These are phyloP conservation scores for Trichoderma endophyticum DNA, from an alignment of 2,329 filamentous ascomycete genomes.

Conservation along the genomic window DNA sequence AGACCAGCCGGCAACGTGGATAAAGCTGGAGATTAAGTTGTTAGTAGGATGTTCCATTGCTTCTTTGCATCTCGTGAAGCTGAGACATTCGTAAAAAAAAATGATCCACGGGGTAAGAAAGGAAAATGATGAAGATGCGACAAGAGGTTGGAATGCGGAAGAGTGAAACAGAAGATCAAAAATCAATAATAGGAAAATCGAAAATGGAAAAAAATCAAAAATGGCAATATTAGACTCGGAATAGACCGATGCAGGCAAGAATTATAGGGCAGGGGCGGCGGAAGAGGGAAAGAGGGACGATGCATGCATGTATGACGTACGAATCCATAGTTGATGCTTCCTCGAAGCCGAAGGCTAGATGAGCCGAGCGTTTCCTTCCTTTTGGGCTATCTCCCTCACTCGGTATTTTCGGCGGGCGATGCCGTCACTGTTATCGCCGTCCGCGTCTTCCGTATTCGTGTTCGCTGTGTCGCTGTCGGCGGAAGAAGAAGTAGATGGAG, in stretches of 20 bases:
- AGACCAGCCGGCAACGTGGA: conserved; percentile 52
- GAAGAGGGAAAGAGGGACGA: conserved; percentile 6
- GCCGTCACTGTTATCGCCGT: not conserved
- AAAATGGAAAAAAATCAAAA: not conserved
- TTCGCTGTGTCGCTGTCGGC: conserved; percentile 1
- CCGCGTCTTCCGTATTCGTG: not conserved
- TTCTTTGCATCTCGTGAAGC: not conserved
- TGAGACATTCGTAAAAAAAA: not conserved
- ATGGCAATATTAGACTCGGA: not conserved
- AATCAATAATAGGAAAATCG: not conserved
- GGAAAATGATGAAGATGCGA: not conserved
- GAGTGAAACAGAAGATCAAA: not conserved
- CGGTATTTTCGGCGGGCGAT: not conserved
- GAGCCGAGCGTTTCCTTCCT: conserved; percentile 8
- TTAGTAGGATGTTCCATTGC: conserved; percentile 16
- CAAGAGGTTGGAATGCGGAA: not conserved
- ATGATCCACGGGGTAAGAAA: not conserved
- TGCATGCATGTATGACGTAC: conserved; percentile 26
- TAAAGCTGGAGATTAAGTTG: conserved; percentile 42
- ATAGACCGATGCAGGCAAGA: conserved; percentile 1
- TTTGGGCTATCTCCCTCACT: not conserved
- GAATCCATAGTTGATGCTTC: conserved; percentile 29
- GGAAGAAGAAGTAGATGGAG: not conserved
- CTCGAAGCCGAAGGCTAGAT: not conserved
- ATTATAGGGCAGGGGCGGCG: not conserved